Conservation (phyloP, 345 rosid genomes). For the Cardamine resedifolia region DNA sequence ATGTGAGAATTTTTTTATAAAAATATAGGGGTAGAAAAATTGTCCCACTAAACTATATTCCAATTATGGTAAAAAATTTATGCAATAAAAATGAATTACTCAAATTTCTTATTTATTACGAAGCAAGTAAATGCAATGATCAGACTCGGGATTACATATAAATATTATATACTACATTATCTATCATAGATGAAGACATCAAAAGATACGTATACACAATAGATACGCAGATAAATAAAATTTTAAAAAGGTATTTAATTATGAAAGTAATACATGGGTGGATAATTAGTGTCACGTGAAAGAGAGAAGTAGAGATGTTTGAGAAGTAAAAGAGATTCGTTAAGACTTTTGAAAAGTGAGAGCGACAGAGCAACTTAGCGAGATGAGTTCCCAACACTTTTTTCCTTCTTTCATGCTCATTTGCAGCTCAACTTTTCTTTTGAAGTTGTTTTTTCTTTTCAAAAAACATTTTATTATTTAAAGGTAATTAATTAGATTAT, state of each 20-base stretch:
- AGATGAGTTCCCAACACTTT: conserved; percentile 39
- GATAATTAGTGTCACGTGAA: conserved; percentile 42
- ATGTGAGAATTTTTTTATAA: too few species aligned
- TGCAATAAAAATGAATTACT: neutral
- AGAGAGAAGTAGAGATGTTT: conserved; percentile 31
- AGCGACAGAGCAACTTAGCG: conserved; percentile 37
- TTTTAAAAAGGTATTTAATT: neutral
- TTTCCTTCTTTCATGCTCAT: conserved; percentile 23
- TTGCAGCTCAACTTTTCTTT: conserved; percentile 36
- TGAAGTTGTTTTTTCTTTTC: neutral
- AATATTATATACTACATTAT: neutral
- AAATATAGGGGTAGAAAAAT: too few species aligned
- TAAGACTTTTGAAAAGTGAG: conserved; percentile 39
- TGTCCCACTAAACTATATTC: neutral
- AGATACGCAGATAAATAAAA: neutral
- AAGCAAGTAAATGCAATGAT: neutral
- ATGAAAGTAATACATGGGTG: conserved; percentile 33
- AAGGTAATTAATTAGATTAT: conserved; percentile 4
- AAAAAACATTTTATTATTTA: conserved; percentile 8
- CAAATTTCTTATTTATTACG: neutral
- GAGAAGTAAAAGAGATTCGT: conserved; percentile 39
- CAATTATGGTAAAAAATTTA: neutral
- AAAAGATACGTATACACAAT: conserved; percentile 27
- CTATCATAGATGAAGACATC: conserved; percentile 13
- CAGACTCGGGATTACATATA: conserved; percentile 9